Evolutionary conservation across 1,139 yeast genomes (phyloP).

Genomic region (Suhomyces taliae): DNA sequence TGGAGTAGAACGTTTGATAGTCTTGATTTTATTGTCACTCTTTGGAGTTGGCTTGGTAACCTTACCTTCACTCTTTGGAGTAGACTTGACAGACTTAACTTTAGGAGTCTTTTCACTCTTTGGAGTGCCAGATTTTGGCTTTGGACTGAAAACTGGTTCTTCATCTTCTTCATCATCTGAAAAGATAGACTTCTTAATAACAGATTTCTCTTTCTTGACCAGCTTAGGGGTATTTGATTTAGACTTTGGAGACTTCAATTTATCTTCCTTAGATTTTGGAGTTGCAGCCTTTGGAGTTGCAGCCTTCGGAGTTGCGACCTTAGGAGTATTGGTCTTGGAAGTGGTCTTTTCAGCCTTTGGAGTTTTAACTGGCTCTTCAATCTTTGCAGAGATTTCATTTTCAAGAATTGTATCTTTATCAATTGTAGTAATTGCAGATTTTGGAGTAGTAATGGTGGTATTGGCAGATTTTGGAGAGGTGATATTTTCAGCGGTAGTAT

Average conservation of each 20-base stretch:
- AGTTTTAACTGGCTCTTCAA: neutral
- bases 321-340: neutral
- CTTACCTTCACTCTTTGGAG: neutral
- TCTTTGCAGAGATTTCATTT: neutral
- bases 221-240: conserved; percentile 10
- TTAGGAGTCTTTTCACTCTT: neutral
- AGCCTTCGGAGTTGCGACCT: neutral
- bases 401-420: neutral
- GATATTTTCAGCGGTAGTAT: neutral
- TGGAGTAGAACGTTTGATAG: conserved; percentile 2
- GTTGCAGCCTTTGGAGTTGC: neutral
- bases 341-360: too few species aligned
- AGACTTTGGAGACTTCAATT: conserved; percentile 1
- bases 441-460: neutral
- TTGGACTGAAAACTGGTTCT: neutral
- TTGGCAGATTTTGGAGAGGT: neutral
- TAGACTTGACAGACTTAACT: neutral
- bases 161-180: conserved; percentile 9
- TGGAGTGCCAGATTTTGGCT: neutral
- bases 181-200: conserved; percentile 6
- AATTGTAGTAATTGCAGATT: neutral
- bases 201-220: conserved; percentile 2
- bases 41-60: neutral
- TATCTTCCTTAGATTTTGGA: neutral
- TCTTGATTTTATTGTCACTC: conserved; percentile 2